A percentile compares a stretch with the other conserved stretches of the same genome.
Conservation (phyloP, 208 protist genomes). For the Trypanosoma conorhini region DNA sequence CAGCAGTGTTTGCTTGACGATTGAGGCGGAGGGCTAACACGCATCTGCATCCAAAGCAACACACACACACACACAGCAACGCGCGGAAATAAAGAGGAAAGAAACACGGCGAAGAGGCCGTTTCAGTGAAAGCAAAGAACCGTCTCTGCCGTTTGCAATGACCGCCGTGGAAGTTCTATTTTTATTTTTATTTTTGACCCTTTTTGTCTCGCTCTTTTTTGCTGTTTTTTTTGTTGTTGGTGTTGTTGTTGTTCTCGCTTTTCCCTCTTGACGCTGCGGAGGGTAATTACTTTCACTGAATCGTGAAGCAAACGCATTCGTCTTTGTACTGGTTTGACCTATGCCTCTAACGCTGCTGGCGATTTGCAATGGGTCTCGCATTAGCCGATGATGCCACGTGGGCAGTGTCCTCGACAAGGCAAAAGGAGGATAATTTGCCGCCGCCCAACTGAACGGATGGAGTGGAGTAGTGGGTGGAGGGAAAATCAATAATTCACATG, state of each 20-base stretch:
- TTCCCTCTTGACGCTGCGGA: not conserved
- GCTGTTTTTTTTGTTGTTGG: not conserved
- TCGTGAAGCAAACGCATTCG: too few species aligned
- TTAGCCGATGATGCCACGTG: too few species aligned
- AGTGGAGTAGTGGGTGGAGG: not conserved
- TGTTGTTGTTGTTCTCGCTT: not conserved
- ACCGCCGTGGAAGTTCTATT: not conserved
- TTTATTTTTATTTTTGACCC: not conserved
- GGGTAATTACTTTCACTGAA: too few species aligned
- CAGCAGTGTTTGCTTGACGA: constrained; percentile 72
- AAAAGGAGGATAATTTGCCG: not conserved
- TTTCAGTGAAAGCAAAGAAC: not conserved
- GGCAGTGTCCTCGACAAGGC: not conserved
- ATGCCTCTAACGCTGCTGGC: too few species aligned
- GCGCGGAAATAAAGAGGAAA: not conserved
- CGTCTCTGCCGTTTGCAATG: not conserved
- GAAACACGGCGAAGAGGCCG: not conserved
- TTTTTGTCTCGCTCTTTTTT: not conserved
- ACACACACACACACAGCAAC: not conserved
- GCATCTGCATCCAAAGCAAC: constrained; percentile 6
- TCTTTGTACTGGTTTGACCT: too few species aligned
- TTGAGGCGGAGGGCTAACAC: not conserved
- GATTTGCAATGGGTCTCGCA: too few species aligned
- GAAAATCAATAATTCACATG: not conserved
- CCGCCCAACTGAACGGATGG: not conserved